Conservation (phyloP, 1,139 yeast species). For the Suhomyces bolitotheri region DNA sequence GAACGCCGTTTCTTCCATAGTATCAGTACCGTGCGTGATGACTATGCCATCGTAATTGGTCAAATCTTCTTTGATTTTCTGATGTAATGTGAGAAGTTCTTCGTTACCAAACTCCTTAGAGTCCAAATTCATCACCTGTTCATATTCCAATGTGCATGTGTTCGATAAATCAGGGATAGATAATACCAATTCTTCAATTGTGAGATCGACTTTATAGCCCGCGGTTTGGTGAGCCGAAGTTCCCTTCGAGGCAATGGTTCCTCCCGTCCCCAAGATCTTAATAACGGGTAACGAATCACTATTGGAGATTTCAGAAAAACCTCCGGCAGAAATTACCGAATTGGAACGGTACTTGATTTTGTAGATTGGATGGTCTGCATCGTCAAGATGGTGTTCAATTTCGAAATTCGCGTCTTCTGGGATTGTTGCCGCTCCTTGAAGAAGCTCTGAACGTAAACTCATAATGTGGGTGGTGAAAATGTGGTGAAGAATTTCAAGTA, state of each 20-base stretch:
- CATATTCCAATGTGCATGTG: slow-evolving; percentile 60
- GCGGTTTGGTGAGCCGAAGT: slow-evolving; percentile 58
- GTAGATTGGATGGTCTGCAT: slow-evolving; percentile 23
- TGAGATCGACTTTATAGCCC: slow-evolving; percentile 66
- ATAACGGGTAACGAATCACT: slow-evolving; percentile 37
- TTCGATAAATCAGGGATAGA: slow-evolving; percentile 62
- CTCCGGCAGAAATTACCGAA: slow-evolving; percentile 20
- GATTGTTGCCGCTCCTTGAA: background rate
- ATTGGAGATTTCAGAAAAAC: slow-evolving; percentile 14
- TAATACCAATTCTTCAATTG: slow-evolving; percentile 59
- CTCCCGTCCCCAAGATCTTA: slow-evolving; percentile 71
- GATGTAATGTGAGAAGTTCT: slow-evolving; percentile 34
- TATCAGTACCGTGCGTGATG: slow-evolving; percentile 73
- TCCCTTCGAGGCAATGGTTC: slow-evolving; percentile 72
- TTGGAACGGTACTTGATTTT: slow-evolving; percentile 24
- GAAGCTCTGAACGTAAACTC: too few relatives aligned
- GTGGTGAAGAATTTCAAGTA: too few relatives aligned
- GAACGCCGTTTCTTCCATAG: slow-evolving; percentile 70
- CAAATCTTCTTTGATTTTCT: slow-evolving; percentile 46
- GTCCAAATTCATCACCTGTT: slow-evolving; percentile 64
- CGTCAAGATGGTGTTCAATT: slow-evolving; percentile 20
- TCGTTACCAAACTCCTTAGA: slow-evolving; percentile 59
- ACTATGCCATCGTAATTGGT: slow-evolving; percentile 56
- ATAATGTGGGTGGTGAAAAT: background rate
- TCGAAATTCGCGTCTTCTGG: slow-evolving; percentile 16